Base-by-base conservation (phyloP, 116 monocot genomes). In the Thalassia testudinum region DNA sequence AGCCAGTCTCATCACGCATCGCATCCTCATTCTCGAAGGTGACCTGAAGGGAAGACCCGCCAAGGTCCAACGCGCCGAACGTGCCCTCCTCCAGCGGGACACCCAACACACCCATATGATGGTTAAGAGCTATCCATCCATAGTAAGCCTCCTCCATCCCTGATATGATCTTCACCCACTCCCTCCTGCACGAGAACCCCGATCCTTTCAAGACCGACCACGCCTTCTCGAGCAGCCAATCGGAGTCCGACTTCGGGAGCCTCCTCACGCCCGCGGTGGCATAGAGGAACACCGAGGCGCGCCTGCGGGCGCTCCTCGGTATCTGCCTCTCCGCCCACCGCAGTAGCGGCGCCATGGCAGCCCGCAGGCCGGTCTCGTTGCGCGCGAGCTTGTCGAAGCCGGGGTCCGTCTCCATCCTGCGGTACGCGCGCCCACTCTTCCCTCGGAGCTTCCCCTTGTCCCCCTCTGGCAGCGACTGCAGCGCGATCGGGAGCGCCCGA, bases 111-210 rank as follows among this genome's bases (percentile, higher is more conserved):
- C 76, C 82, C 72, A 71, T 81, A 27, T 79, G 76, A 60, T 85
- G 68, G 50, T 97, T 97, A 23, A 97, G 72, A 70, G 95, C 95
- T 62, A 97, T 77, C 95, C 95, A 97, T 60, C 95, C 95, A 71
- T 82, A 97, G 59, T 85, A 97, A 40, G 97, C 97, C 72, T 97
- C 97, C 57, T 97, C 89, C 81, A 85, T 85, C 30, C 97, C 97
- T 54, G 69, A 75, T 27, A 89, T 82, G 42, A 66, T 78, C 67
- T 82, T 84, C 37, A 97, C 71, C 82, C 88, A 76, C 5, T 77
- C 78, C 66, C 75, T 76, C 17, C 56, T 66, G 37, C 88, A 85
- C 21, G 60, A 68, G 57, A 97, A 97, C 19, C 5, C 15, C 23
- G 88, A 97, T 30, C 72, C 72, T 68, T 79, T 88, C 58, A 97